Evolutionary conservation across 2,329 filamentous ascomycete genomes (phyloP), one percentile per base, ranked within the genome.

Genomic region (Trichoderma cornu-damae): DNA sequence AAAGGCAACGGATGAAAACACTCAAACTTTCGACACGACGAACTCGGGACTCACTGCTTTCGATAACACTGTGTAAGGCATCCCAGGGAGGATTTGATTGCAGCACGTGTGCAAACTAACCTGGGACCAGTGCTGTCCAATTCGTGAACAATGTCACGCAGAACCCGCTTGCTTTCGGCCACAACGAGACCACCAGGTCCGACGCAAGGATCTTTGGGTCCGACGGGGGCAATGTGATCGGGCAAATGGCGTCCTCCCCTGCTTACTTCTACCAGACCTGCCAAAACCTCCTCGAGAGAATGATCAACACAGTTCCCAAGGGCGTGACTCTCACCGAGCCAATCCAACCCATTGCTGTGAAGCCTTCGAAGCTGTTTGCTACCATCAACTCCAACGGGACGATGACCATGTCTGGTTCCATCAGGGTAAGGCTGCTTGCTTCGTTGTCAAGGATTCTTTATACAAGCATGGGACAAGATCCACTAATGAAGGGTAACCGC

Each of bases 91-190:
- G 12, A 16, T 30, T 14, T 32, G 16, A n/a, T 20, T 35, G 4
- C 4, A 6, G 1, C 7, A 11, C 4, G 7, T 35, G 3, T 22
- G 5, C 16, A 4, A 8, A n/a, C 55, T 46, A 38, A 61, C 35
- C 12, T n/a, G 57, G 20, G 20, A 6, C 20, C 26, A 58, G 55
- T 11, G 64, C 64, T n/a, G 63, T 47, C 11, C 60, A 65, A 28
- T 65, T 62, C 20, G 34, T 65, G 6, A 30, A 53, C 9, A 63
- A 64, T 5, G 58, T 60, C 20, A 62, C 63, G 18, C 44, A 62
- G 48, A 65, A 65, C 30, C 63, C 64, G 0, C 60, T 66, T 1
- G 63, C 63, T 0, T 59, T 63, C 24, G 63, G 62, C n/a, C 50
- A 51, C 44, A 66, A 66, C 37, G 59, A 60, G 46, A 64, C 62